A percentile compares a stretch with the other conserved stretches of the same genome.
Evolutionary conservation across 352 stramenopile genomes (phyloP).

Genomic region (Pythium guiyangense): DNA sequence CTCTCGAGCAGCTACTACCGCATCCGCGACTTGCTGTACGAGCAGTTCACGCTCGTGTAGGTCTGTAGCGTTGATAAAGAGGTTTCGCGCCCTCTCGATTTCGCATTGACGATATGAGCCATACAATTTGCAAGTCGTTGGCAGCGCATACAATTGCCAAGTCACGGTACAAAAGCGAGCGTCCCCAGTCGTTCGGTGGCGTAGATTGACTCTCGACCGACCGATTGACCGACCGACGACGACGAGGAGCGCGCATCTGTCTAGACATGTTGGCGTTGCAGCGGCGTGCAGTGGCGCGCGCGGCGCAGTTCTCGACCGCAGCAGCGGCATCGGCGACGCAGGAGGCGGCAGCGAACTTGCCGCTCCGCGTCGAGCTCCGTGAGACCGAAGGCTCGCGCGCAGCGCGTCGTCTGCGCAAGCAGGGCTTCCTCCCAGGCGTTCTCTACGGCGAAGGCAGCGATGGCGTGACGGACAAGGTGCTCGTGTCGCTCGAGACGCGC

Average conservation of each 20-base stretch:
- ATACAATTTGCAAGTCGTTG: background rate
- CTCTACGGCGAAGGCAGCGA: constrained; percentile 79
- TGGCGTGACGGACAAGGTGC: constrained; percentile 61
- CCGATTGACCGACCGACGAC: background rate
- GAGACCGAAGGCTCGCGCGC: constrained; percentile 67
- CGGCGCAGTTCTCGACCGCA: constrained; percentile 44
- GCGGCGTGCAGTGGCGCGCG: constrained; percentile 32
- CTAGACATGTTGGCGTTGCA: constrained; percentile 43
- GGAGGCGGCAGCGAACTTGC: constrained; percentile 2
- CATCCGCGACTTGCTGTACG: constrained; percentile 82
- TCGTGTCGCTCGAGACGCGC: constrained; percentile 69
- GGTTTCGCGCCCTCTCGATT: too few relatives aligned
- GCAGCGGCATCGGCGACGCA: constrained; percentile 17
- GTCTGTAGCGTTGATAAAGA: too few relatives aligned
- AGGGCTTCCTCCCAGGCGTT: constrained; percentile 74
- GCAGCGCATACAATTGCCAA: background rate
- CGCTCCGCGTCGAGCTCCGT: constrained; percentile 58
- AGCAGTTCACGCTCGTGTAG: constrained; percentile 86
- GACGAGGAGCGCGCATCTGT: background rate
- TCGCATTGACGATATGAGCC: too few relatives aligned
- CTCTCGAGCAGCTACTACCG: constrained; percentile 86
- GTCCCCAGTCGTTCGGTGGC: constrained; percentile 8
- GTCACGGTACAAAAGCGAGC: background rate
- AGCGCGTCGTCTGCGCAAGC: constrained; percentile 75
- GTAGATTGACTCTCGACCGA: constrained; percentile 6